These are phyloP conservation scores for Nissolia schottii DNA, from an alignment of 306 rosid genomes.

Conservation along the genomic window DNA sequence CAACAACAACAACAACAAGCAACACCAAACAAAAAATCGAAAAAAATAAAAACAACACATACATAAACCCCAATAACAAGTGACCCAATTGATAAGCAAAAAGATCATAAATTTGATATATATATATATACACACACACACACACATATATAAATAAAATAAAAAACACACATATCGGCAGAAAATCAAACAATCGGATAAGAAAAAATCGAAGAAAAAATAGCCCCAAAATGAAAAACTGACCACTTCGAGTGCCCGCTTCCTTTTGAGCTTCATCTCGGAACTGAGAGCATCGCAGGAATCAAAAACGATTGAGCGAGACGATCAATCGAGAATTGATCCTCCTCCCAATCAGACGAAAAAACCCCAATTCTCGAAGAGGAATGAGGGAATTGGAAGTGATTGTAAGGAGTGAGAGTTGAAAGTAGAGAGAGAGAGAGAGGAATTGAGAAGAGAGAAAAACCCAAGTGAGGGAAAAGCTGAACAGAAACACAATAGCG, in stretches of 20 bases:
- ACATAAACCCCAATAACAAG: conserved; percentile 32
- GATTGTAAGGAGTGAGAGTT: conserved; percentile 14
- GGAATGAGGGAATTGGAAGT: conserved; percentile 31
- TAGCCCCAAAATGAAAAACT: conserved; percentile 19
- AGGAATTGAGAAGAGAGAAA: conserved; percentile 36
- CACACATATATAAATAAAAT: too few species aligned
- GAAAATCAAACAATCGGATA: not conserved
- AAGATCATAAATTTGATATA: conserved; percentile 3
- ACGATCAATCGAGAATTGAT: conserved; percentile 57
- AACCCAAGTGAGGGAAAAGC: conserved; percentile 38
- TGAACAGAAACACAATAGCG: conserved; percentile 12
- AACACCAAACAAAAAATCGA: not conserved
- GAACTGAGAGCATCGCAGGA: conserved; percentile 70
- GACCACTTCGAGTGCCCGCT: conserved; percentile 98
- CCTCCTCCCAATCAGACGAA: not conserved
- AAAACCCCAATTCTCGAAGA: conserved; percentile 21
- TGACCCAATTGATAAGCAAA: not conserved
- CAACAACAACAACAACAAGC: not conserved
- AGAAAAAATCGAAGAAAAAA: not conserved
- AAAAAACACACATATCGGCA: not conserved
- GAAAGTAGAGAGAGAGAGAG: conserved; percentile 27
- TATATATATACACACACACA: too few species aligned
- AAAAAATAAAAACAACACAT: not conserved
- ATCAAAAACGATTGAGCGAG: conserved; percentile 14
- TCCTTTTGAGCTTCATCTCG: conserved; percentile 83